phyloP scores from a whole-genome alignment of 768 basidiomycete genomes.

The Mycena galericulata region DNA sequence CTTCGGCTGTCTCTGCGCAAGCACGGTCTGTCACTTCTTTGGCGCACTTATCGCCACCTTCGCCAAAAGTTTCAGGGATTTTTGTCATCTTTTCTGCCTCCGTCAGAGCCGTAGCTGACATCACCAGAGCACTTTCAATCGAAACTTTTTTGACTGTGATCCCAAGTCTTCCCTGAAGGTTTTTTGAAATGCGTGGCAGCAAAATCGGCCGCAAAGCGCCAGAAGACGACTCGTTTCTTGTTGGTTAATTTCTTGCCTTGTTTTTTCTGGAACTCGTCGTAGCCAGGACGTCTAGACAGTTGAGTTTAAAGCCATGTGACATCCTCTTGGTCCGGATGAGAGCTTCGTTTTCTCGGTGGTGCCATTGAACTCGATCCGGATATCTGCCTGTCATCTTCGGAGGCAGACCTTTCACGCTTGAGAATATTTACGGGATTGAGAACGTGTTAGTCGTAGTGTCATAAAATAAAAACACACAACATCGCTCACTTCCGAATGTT shows the following conservation, averaged over 20 bases:
- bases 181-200: neutral
- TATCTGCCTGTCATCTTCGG: neutral
- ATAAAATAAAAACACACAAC: no score
- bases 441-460: neutral
- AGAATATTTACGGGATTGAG: neutral
- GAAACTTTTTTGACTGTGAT: neutral
- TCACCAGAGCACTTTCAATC: neutral
- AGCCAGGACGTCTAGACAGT: neutral
- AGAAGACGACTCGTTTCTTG: neutral
- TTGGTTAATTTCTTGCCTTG: neutral
- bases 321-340: neutral
- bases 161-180: neutral
- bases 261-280: neutral
- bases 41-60: neutral
- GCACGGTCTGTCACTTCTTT: neutral
- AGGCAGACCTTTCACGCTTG: neutral
- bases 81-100: conserved; percentile 14
- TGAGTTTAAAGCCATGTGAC: neutral
- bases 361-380: neutral
- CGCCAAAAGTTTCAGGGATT: neutral
- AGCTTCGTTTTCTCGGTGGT: neutral
- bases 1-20: neutral
- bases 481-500: neutral
- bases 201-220: neutral
- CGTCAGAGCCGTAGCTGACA: neutral